These are phyloP conservation scores for Metrosideros polymorpha DNA, from an alignment of 441 rosid genomes.

Conservation along the genomic window DNA sequence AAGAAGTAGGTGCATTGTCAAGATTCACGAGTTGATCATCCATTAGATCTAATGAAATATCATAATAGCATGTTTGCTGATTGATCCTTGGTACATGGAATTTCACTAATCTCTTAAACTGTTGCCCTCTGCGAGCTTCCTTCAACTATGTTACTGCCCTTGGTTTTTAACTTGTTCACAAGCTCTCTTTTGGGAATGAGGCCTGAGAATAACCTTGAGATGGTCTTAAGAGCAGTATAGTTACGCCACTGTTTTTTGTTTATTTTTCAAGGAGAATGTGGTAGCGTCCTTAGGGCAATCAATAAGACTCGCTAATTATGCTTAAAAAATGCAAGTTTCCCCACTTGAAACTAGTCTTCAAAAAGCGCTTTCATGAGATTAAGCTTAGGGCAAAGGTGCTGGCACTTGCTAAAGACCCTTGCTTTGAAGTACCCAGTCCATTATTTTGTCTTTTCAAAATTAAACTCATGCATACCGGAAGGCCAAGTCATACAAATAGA, in stretches of 20 bases:
- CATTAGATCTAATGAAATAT: accelerated
- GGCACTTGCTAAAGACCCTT: not conserved
- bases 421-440: not conserved
- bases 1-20: not conserved
- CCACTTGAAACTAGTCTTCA: not conserved
- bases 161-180: accelerated
- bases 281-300: accelerated
- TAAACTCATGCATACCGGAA: not conserved
- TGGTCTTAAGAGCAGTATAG: not conserved
- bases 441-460: not conserved
- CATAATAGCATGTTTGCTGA: not conserved
- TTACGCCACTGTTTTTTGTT: not conserved
- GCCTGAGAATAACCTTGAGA: not conserved
- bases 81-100: not conserved
- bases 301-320: not conserved
- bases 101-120: not conserved
- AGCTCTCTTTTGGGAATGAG: not conserved
- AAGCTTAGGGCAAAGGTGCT: too few relatives aligned
- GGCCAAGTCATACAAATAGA: not conserved
- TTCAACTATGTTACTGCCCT: accelerated
- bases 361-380: not conserved
- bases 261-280: not conserved
- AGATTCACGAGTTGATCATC: not conserved
- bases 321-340: not conserved
- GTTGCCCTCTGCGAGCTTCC: not conserved